Evolutionary conservation across 495 filamentous ascomycete species (phyloP), one percentile per base, ranked within the genome.

Genomic region (Podospora pseudoanserina): DNA sequence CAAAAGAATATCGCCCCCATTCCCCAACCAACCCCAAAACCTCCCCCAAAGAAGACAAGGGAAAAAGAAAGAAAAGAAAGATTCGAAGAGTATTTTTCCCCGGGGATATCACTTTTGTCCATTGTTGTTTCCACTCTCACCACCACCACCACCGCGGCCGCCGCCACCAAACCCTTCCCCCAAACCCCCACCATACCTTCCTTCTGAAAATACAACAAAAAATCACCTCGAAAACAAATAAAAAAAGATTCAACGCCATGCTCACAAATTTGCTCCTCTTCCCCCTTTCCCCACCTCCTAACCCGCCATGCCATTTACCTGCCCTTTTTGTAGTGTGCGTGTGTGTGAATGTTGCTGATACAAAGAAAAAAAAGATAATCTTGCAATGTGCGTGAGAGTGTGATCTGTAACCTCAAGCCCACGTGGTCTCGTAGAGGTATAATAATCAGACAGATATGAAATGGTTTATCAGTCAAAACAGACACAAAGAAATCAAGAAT

Each of bases 401-500:
- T 23, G 23, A 23, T 23, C 23, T 23, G 23, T 23, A 23, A 23
- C 23, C 23, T 23, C 23, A 23, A 23, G 23, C 23, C 23, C 23
- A 23, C 23, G 1, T 23, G 1, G 23, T 23, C 23, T 23, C 23
- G 23, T 23, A 23, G 23, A 23, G 23, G 23, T 23, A 23, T 23
- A 23, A 23, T 23, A 1, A 23, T 23, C 23, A 23, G 23, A 23
- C 23, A 23, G 1, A 23, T 23, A 23, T 23, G 23, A 23, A 23
- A 23, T 23, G 23, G 23, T 23, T 23, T 23, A 23, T 23, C 23
- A 23, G 23, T 23, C 23, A 23, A 23, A 23, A 23, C 23, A 23
- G 23, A 23, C 23, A 23, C 23, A 23, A 23, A 32, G 6, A 32
- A 16, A 18, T 77, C 70, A 83, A 60, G 81, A 80, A 72, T 85